Evolutionary conservation across 306 rosid genomes (phyloP).

Genomic region (Ziziphus jujuba): DNA sequence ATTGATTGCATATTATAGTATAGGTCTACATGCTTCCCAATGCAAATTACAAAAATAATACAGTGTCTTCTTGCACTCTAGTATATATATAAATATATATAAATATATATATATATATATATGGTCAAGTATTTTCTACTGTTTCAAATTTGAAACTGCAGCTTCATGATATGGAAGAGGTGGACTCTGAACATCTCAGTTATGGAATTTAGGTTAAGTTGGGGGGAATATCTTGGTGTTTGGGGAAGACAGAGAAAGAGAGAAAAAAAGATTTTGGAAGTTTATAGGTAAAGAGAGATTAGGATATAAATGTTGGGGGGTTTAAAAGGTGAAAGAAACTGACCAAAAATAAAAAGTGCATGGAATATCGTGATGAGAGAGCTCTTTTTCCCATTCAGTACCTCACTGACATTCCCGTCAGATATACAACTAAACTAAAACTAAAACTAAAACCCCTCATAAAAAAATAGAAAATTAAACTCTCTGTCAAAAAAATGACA

Average conservation of each 20-base stretch:
- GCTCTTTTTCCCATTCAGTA: constrained; percentile 57
- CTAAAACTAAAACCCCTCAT: too few species aligned
- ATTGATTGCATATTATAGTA: too few species aligned
- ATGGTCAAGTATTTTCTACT: not conserved
- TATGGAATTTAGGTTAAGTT: constrained; percentile 2
- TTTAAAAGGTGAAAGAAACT: constrained; percentile 40
- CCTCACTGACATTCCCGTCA: constrained; percentile 75
- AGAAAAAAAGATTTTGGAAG: constrained; percentile 20
- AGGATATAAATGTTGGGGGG: constrained; percentile 31
- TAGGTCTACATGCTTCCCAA: too few species aligned
- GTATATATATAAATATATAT: not conserved
- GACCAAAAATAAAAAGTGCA: constrained; percentile 55
- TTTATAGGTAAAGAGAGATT: constrained; percentile 24
- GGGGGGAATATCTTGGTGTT: constrained; percentile 25
- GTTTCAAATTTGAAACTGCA: too few species aligned
- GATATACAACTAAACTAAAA: constrained; percentile 45
- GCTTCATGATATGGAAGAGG: too few species aligned
- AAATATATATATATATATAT: not conserved
- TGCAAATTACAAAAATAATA: too few species aligned
- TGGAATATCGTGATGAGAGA: constrained; percentile 46
- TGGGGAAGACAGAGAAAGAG: not conserved
- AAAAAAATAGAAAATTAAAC: too few species aligned
- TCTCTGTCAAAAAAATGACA: too few species aligned
- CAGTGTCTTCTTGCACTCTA: too few species aligned
- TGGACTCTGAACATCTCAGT: too few species aligned